Evolutionary conservation across 345 rosid genomes (phyloP), one percentile per base, ranked within the genome.

Genomic region (Mallotus nudiflorus): DNA sequence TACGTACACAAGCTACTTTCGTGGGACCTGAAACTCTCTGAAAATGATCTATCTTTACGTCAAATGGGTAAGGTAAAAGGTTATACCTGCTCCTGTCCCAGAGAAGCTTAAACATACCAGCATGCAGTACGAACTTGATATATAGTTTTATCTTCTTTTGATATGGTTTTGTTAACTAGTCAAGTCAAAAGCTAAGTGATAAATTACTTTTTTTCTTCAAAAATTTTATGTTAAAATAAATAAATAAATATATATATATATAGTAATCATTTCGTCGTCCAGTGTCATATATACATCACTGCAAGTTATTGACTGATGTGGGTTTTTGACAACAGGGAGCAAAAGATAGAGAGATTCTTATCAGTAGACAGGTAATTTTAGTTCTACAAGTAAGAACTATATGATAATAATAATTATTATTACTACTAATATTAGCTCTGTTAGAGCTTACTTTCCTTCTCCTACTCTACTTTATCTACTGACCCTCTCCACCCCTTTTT

Each of bases 111-210:
- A 20, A 4, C 29, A 8, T n/a, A n/a, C n/a, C 3, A 29, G 37
- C 37, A n/a, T 33, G 6, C 33, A 14, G 31, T 7, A 29, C 22
- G 16, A 24, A 37, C 56, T 53, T 56, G 57, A 65, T 45, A 46
- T 45, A 46, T 56, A 25, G 69, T 68, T 78, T 75, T 80, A 73
- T 80, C 82, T 80, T 78, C 86, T 83, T 83, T 80, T 80, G 77
- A 83, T 78, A 78, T 58, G 78, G 70, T 72, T 71, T 73, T 58
- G 73, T 70, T 70, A 67, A 75, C 64, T 55, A 33, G 84, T 78
- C 75, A 12, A 73, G 80, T 78, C 82, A 83, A 73, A 53, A 73
- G 71, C 48, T 46, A 51, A n/a, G 33, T 64, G 27, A 63, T 60
- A 51, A 51, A 62, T 62, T 15, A 12, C 24, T 14, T 28, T 69